These are phyloP conservation scores for Gynochthodes officinalis DNA, from an alignment of 257 asterid species.

Conservation along the genomic window DNA sequence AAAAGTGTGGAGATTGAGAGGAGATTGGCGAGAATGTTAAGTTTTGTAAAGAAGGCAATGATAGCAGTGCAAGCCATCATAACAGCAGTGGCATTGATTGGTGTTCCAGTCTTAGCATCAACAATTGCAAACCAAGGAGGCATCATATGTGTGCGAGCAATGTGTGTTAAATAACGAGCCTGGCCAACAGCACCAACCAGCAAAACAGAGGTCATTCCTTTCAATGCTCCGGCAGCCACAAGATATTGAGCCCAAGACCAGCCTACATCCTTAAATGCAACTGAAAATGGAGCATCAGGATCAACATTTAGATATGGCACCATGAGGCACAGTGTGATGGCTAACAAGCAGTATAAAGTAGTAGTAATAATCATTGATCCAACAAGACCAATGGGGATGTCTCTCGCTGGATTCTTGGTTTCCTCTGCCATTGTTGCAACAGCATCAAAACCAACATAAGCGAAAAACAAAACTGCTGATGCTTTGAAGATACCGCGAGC, in stretches of 20 bases:
- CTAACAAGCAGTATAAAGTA: slow-evolving; percentile 48
- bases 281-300: slow-evolving; percentile 55
- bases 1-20: slow-evolving; percentile 57
- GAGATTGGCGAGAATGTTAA: slow-evolving; percentile 40
- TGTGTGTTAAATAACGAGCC: slow-evolving; percentile 70
- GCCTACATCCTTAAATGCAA: slow-evolving; percentile 48
- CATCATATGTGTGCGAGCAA: slow-evolving; percentile 66
- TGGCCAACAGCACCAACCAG: slow-evolving; percentile 65
- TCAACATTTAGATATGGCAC: slow-evolving; percentile 45
- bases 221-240: slow-evolving; percentile 64
- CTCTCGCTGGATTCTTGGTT: slow-evolving; percentile 54
- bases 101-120: slow-evolving; percentile 53
- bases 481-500: slow-evolving; percentile 61
- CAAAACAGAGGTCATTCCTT: slow-evolving; percentile 65
- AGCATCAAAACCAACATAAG: slow-evolving; percentile 71
- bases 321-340: slow-evolving; percentile 57
- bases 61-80: slow-evolving; percentile 51
- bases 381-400: slow-evolving; percentile 66
- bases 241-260: slow-evolving; percentile 66
- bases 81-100: slow-evolving; percentile 47
- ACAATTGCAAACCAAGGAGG: slow-evolving; percentile 77
- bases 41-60: slow-evolving; percentile 61
- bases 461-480: slow-evolving; percentile 58
- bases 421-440: slow-evolving; percentile 78
- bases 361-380: slow-evolving; percentile 70